phyloP scores from a whole-genome alignment of 345 rosid species.

The Hibiscus trionum region DNA sequence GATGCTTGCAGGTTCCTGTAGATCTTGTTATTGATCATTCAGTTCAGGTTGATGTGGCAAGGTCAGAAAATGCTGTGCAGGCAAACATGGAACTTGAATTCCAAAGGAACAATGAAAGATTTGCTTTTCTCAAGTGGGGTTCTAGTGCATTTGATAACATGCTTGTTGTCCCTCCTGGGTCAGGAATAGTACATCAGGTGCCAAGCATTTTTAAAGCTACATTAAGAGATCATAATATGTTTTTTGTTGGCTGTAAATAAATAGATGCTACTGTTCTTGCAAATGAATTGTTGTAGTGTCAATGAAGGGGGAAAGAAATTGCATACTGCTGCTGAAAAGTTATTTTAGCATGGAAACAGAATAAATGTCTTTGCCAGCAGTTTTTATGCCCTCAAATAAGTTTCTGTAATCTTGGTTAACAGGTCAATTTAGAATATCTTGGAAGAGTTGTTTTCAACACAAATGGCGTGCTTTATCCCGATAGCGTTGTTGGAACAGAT shows the following conservation, averaged over 20 bases:
- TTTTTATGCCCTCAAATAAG: background rate
- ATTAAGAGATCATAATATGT: background rate
- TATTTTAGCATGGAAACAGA: background rate
- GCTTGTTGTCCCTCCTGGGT: conserved; percentile 98
- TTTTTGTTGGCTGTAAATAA: background rate
- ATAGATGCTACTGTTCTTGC: background rate
- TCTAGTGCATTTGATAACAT: conserved; percentile 82
- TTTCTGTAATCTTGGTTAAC: conserved; percentile 17
- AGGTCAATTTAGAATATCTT: conserved; percentile 90
- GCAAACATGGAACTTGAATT: conserved; percentile 93
- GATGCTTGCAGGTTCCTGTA: conserved; percentile 64
- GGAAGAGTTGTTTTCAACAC: conserved; percentile 89
- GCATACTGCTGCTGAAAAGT: background rate
- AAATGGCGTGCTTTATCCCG: conserved; percentile 73
- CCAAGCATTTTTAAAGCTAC: background rate
- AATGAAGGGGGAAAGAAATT: background rate
- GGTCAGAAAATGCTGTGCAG: conserved; percentile 88
- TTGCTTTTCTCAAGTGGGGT: conserved; percentile 94
- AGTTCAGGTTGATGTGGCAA: conserved; percentile 88
- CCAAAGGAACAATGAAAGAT: conserved; percentile 77
- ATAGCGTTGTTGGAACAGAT: conserved; percentile 94
- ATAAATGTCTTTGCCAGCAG: background rate
- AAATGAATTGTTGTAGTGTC: background rate
- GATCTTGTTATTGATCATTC: conserved; percentile 99
- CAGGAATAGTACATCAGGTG: conserved; percentile 97